Evolutionary conservation across 1,139 yeast species (phyloP).

Genomic region (Diutina ranongensis): DNA sequence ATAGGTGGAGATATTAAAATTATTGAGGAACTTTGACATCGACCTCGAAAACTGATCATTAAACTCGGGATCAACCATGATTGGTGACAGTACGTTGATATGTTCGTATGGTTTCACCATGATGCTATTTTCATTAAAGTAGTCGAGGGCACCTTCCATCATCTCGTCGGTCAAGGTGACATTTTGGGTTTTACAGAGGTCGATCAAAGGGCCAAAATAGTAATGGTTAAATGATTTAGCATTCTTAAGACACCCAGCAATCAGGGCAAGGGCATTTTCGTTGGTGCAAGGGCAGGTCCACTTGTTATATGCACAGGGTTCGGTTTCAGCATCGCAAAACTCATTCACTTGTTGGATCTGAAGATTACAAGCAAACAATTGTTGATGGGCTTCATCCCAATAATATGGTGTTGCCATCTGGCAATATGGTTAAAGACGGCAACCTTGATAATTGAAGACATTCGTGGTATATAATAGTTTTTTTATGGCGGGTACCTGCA

Average conservation of each 20-base stretch:
- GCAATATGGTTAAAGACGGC: no score
- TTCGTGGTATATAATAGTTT: no score
- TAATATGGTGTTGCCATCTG: conserved; percentile 3
- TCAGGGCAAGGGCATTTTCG: neutral
- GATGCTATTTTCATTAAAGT: neutral
- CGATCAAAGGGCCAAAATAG: neutral
- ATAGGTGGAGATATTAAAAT: neutral
- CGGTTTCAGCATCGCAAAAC: neutral
- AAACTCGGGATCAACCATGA: neutral
- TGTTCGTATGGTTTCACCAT: neutral
- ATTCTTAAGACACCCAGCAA: conserved; percentile 1
- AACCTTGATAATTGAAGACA: no score
- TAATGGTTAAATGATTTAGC: neutral
- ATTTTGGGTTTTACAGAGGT: neutral
- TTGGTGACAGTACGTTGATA: neutral
- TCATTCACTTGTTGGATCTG: neutral
- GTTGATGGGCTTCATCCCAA: conserved; percentile 1
- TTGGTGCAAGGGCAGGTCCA: conserved; percentile 3
- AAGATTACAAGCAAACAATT: conserved; percentile 1
- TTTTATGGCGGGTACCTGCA: no score
- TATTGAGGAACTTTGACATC: neutral
- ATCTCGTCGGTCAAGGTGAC: neutral
- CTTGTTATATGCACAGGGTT: neutral
- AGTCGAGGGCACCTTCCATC: neutral
- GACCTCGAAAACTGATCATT: neutral